Percentiles rank a stretch among this genome's conserved stretches.
phyloP scores from a whole-genome alignment of 140 eudicot genomes.

The Anethum foeniculum region DNA sequence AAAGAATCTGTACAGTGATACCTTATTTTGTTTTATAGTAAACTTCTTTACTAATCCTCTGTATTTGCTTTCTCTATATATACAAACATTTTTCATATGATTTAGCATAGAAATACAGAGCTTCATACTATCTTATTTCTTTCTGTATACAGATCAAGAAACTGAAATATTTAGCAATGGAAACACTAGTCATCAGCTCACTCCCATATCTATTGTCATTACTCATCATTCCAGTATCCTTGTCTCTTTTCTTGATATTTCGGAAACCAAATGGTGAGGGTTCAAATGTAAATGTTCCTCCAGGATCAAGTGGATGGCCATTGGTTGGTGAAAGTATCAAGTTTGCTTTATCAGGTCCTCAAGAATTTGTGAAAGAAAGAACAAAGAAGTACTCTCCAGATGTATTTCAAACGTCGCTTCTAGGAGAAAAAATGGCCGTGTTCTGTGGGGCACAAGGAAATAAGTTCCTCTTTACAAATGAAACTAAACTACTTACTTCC shows the following conservation, averaged over 20 bases:
- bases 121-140: background rate
- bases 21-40: background rate
- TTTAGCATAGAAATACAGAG: background rate
- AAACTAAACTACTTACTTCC: constrained; percentile 13
- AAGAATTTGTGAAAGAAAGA: constrained; percentile 11
- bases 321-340: constrained; percentile 11
- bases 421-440: constrained; percentile 16
- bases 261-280: background rate
- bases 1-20: background rate
- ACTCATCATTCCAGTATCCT: background rate
- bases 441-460: constrained; percentile 18
- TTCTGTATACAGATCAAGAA: background rate
- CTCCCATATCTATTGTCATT: background rate
- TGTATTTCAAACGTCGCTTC: constrained; percentile 14
- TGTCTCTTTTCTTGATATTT: background rate
- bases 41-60: background rate
- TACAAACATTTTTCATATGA: background rate
- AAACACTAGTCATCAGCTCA: constrained; percentile 1
- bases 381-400: constrained; percentile 10
- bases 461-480: constrained; percentile 17
- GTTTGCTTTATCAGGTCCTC: constrained; percentile 9
- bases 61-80: background rate
- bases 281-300: background rate
- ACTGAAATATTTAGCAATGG: background rate
- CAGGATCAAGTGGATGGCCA: constrained; percentile 17